Evolutionary conservation across 257 asterid species (phyloP).

Genomic region (Fraxinus quadrangulata): DNA sequence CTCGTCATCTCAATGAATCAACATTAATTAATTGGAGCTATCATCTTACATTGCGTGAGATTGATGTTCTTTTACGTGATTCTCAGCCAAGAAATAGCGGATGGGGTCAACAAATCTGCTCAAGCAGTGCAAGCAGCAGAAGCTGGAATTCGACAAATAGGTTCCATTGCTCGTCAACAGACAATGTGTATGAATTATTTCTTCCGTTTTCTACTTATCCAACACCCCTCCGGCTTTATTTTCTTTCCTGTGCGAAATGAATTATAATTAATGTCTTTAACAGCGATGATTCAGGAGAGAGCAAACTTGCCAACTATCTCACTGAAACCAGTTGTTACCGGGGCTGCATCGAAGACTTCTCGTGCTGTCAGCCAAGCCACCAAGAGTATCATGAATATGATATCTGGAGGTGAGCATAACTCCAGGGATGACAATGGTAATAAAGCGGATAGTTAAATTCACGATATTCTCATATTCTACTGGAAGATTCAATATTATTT

Average conservation of each 20-base stretch:
- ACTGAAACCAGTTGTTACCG: slow-evolving; percentile 75
- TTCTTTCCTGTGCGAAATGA: slow-evolving; percentile 12
- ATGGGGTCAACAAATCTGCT: slow-evolving; percentile 85
- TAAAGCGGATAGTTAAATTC: slow-evolving; percentile 28
- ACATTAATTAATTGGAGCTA: slow-evolving; percentile 7
- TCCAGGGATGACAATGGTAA: slow-evolving; percentile 45
- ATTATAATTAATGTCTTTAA: slow-evolving; percentile 24
- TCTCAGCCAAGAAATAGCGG: slow-evolving; percentile 83
- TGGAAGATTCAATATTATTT: neutral
- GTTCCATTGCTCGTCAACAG: slow-evolving; percentile 75
- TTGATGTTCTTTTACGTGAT: slow-evolving; percentile 30
- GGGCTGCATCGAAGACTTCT: slow-evolving; percentile 91
- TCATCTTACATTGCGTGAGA: slow-evolving; percentile 10
- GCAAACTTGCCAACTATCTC: slow-evolving; percentile 86
- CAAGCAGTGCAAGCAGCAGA: slow-evolving; percentile 95
- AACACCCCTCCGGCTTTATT: neutral
- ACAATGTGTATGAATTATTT: slow-evolving; percentile 65
- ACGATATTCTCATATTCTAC: neutral
- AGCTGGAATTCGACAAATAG: slow-evolving; percentile 85
- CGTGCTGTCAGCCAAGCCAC: slow-evolving; percentile 79
- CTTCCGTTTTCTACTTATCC: slow-evolving; percentile 17
- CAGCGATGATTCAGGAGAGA: slow-evolving; percentile 93
- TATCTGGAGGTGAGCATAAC: slow-evolving; percentile 57
- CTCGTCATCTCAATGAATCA: neutral
- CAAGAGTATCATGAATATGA: slow-evolving; percentile 59